Percentiles rank a stretch among this genome's conserved stretches.
Evolutionary conservation across 768 basidiomycete genomes (phyloP).

Genomic region (Multifurca ochricompacta): DNA sequence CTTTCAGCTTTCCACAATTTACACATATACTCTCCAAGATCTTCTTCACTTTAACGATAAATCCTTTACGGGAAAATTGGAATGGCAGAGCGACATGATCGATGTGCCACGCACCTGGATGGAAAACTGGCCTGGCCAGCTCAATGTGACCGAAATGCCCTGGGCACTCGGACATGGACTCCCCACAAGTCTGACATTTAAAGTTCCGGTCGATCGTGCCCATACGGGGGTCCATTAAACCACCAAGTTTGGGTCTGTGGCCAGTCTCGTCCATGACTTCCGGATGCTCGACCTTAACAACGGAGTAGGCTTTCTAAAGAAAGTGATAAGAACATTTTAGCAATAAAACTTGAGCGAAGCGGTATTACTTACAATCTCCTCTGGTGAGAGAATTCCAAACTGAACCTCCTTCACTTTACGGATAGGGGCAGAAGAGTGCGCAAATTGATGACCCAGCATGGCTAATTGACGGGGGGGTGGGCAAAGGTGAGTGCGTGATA

Average conservation of each 20-base stretch:
- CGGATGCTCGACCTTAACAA: constrained; percentile 96
- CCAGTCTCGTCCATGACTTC: constrained; percentile 97
- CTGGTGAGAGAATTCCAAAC: constrained; percentile 96
- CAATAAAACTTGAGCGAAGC: not conserved
- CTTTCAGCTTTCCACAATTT: constrained; percentile 96
- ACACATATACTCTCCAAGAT: constrained; percentile 98
- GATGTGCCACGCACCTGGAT: constrained; percentile 61
- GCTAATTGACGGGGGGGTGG: constrained; percentile 6
- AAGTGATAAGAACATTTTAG: constrained; percentile 12
- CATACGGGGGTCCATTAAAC: constrained; percentile 97
- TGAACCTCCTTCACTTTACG: constrained; percentile 97
- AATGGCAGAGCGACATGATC: not conserved
- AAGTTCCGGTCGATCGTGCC: constrained; percentile 97
- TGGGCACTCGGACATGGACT: constrained; percentile 99
- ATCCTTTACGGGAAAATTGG: constrained; percentile 43
- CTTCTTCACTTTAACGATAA: constrained; percentile 99
- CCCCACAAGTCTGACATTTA: constrained; percentile 99
- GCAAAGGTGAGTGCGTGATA: not conserved
- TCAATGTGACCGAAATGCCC: constrained; percentile 99
- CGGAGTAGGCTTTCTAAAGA: constrained; percentile 91
- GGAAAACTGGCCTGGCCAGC: constrained; percentile 93
- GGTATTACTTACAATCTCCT: constrained; percentile 82
- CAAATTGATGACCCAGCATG: constrained; percentile 88
- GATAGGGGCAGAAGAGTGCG: constrained; percentile 88
- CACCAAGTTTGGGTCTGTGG: constrained; percentile 84